Conservation (phyloP, 2,329 filamentous ascomycete genomes). For the Fusarium brachygibbosum region DNA sequence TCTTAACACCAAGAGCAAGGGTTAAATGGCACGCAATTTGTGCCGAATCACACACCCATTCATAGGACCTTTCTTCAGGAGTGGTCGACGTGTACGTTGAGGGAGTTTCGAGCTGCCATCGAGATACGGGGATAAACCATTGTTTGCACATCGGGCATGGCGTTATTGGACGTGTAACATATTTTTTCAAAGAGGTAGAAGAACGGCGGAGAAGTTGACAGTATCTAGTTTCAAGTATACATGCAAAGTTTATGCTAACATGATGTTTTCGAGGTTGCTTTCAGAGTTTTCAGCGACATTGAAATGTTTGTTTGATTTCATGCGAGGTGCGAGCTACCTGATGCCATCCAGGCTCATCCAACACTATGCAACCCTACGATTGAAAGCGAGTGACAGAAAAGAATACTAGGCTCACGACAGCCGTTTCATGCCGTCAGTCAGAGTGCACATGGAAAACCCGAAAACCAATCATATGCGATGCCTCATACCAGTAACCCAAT, state of each 20-base stretch:
- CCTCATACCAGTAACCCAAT: slow-evolving; percentile 37
- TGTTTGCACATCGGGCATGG: slow-evolving; percentile 56
- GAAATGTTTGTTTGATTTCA: slow-evolving; percentile 19
- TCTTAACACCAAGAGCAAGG: slow-evolving; percentile 87
- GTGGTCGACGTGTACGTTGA: slow-evolving; percentile 32
- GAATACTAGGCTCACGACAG: slow-evolving; percentile 25
- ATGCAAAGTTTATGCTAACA: slow-evolving; percentile 23
- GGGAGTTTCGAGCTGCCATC: slow-evolving; percentile 29
- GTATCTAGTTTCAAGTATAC: slow-evolving; percentile 40
- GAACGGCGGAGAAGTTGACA: slow-evolving; percentile 44
- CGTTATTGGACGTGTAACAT: slow-evolving; percentile 56
- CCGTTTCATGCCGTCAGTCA: slow-evolving; percentile 23
- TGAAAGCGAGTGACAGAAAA: slow-evolving; percentile 38
- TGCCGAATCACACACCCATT: slow-evolving; percentile 10
- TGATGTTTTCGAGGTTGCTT: slow-evolving; percentile 1
- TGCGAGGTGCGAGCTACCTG: slow-evolving; percentile 38
- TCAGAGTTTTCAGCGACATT: background rate
- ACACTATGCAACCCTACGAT: slow-evolving; percentile 27
- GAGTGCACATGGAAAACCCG: slow-evolving; percentile 22
- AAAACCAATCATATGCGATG: slow-evolving; percentile 28
- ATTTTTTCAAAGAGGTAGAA: slow-evolving; percentile 52
- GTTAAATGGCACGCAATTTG: slow-evolving; percentile 54
- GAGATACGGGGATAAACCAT: slow-evolving; percentile 49
- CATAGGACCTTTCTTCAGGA: slow-evolving; percentile 2
- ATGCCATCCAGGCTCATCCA: slow-evolving; percentile 28